Evolutionary conservation across 495 filamentous ascomycete species (phyloP), one percentile per base, ranked within the genome.

Genomic region (Cladorrhinum samala): DNA sequence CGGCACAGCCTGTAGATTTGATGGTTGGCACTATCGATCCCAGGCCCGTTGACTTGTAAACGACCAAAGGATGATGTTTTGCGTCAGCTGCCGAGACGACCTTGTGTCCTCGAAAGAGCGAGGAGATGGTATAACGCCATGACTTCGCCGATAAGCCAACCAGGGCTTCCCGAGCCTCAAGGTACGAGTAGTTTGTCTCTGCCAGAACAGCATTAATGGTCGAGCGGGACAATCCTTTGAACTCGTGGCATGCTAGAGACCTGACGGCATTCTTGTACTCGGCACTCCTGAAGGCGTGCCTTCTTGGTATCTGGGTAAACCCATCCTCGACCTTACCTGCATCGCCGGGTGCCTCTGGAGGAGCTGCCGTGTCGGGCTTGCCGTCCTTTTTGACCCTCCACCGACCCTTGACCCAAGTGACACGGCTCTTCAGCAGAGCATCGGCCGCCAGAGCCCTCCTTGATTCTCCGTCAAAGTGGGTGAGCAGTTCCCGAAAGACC

Each of bases 401-500:
- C 43, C 89, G 77, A 0, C 88, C 88, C 52, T 83, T 80, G 16
- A 89, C 86, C 79, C 83, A 89, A 55, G 83, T 73, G 11, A 81
- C 79, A 50, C 86, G 82, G 58, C 89, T 82, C 62, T 90, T 88
- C 23, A 96, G 71, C 37, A 98, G 72, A 56, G 85, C 81, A 57
- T 96, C 90, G 4, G 90, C 88, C 30, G 91, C 87, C 37, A 98
- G 79, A 39, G 92, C 83, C 2, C 96, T 68, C 59, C 89, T 73
- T 58, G 91, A 96, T 58, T 91, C 80, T 38, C 87, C 87, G 57
- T 87, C 84, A 66, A 95, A 88, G 53, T 77, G 88, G 21, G 77
- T 70, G 30, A 98, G 80, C 76, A 96, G 82, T 65, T 95, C 91
- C 11, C 93, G 83, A 59, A 98, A 91, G n/a, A 95, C 91, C 49